These are phyloP conservation scores for Penicillium verrucosum DNA, from an alignment of 2,329 filamentous ascomycete genomes.

Conservation along the genomic window DNA sequence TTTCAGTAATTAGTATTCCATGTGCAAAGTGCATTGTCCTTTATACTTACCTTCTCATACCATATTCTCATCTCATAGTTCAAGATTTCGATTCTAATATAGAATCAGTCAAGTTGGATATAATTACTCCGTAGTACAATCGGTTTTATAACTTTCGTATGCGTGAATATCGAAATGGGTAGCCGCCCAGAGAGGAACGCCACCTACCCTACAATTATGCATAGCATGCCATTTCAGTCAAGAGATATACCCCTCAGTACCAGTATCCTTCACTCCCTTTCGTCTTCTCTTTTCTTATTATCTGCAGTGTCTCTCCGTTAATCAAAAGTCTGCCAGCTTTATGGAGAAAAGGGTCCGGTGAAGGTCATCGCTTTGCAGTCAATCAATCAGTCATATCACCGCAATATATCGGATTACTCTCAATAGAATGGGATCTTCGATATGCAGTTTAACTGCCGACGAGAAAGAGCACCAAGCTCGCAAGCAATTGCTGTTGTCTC, in stretches of 20 bases:
- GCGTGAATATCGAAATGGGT: not conserved
- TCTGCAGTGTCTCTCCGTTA: too few species aligned
- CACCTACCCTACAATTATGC: not conserved
- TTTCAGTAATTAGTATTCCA: not conserved
- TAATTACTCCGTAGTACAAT: not conserved
- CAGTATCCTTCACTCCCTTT: not conserved
- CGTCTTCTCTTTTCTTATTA: not conserved
- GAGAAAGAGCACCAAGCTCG: not conserved
- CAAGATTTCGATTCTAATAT: not conserved
- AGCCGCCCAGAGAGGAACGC: not conserved
- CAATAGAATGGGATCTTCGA: not conserved
- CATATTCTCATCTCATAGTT: too few species aligned
- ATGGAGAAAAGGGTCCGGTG: not conserved
- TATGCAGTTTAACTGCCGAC: not conserved
- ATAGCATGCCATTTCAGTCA: not conserved
- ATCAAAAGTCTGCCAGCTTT: not conserved
- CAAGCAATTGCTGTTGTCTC: not conserved
- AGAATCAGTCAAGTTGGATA: too few species aligned
- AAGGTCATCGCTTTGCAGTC: not conserved
- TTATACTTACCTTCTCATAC: not conserved
- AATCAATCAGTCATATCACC: not conserved
- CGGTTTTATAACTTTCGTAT: not conserved
- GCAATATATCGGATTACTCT: not conserved
- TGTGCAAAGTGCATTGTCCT: not conserved
- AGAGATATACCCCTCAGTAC: not conserved